phyloP scores from a whole-genome alignment of 2,329 filamentous ascomycete species.

The Aspergillus amoenus region DNA sequence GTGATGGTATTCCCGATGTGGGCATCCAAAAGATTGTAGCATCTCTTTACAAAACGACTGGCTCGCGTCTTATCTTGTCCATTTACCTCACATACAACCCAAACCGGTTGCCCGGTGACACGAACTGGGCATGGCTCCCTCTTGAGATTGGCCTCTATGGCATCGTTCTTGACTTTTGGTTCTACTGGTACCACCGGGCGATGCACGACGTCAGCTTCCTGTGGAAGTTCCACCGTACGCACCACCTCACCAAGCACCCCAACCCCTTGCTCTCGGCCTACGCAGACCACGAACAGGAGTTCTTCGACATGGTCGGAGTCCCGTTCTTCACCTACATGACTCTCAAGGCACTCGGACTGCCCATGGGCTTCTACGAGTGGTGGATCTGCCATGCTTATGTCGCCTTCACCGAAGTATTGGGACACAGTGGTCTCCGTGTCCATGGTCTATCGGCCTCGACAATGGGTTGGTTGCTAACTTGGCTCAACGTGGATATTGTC shows the following conservation, averaged over 20 bases:
- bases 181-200: conserved; percentile 18
- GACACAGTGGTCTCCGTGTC: conserved; percentile 18
- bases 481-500: conserved; percentile 15
- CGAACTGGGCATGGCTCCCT: conserved; percentile 16
- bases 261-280: conserved; percentile 16
- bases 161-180: conserved; percentile 20
- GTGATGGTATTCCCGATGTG: conserved; percentile 18
- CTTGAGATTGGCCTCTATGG: conserved; percentile 15
- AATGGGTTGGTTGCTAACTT: conserved; percentile 11
- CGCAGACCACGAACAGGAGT: conserved; percentile 18
- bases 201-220: conserved; percentile 16
- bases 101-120: conserved; percentile 3
- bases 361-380: conserved; percentile 20
- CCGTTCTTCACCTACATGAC: conserved; percentile 14
- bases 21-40: conserved; percentile 12
- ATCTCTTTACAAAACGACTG: conserved; percentile 16
- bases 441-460: conserved; percentile 11
- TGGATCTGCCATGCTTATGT: conserved; percentile 19
- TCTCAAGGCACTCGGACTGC: conserved; percentile 14
- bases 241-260: conserved; percentile 18
- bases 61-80: conserved; percentile 13
- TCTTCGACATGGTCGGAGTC: conserved; percentile 16
- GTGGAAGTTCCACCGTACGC: conserved; percentile 17
- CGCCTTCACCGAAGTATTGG: conserved; percentile 16
- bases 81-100: conserved; percentile 13